Evolutionary conservation across 768 basidiomycete species (phyloP), one percentile per base, ranked within the genome.

Genomic region (Suillus tomentosus): DNA sequence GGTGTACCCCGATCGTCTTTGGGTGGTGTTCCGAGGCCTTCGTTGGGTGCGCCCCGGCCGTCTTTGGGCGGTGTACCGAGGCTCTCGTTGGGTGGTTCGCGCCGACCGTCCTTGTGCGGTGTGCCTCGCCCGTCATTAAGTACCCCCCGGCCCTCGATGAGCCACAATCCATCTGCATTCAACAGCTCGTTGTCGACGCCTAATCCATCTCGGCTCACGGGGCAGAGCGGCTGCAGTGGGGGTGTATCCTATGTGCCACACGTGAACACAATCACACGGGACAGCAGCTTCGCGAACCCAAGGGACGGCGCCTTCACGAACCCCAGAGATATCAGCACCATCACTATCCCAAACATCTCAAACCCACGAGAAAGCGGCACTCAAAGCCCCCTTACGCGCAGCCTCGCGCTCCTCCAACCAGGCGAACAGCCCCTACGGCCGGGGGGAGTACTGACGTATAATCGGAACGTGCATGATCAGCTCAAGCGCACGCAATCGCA

Each of bases 381-480:
- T 17, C 69, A 11, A 54, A 68, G 61, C 22, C 70, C 73, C 22
- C n/a, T 64, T 3, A 72, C 67, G 13, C 74, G 75, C 15, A 69
- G 71, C 22, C 68, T 75, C 39, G 71, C 64, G 57, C 72, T 77
- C 56, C 63, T 64, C 31, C 71, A 69, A 64, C 71, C 72, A 22
- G 66, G 76, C 37, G 63, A 73, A 54, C 73, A 67, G 42, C 53
- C 61, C n/a, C 64, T 69, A 0, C 68, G 71, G 0, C 66, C 73
- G 4, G 71, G 72, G 53, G 69, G 69, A 50, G 59, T 79, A 19
- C 60, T 76, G 63, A 62, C 63, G 6, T 75, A 77, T 42, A 79
- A 79, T 48, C 67, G 76, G 7, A 78, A 79, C 15, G 40, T 79
- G n/a, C 71, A 73, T 57, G 72, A 78, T 65, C 74, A 74, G 34